Evolutionary conservation across 2,329 filamentous ascomycete species (phyloP).

Genomic region (Fusarium burgessii): DNA sequence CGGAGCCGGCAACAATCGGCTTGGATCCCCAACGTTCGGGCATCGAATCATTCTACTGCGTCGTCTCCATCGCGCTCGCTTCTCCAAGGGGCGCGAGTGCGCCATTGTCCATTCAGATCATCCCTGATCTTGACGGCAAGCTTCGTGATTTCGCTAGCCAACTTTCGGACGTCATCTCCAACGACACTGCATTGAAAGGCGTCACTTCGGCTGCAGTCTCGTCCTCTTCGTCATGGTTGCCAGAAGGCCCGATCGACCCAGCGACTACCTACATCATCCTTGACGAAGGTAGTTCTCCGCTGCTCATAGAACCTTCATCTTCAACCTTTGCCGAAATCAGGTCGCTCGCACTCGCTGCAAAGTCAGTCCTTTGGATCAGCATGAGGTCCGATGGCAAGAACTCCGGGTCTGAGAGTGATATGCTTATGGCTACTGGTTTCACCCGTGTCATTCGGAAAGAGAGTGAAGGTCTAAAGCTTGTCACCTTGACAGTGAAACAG

Average conservation of each 20-base stretch:
- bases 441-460: slow-evolving; percentile 41
- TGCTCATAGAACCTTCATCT: slow-evolving; percentile 7
- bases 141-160: not conserved
- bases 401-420: not conserved
- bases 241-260: not conserved
- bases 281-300: slow-evolving; percentile 9
- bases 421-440: slow-evolving; percentile 32
- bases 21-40: not conserved
- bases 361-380: slow-evolving; percentile 27
- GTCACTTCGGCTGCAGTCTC: not conserved
- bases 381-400: not conserved
- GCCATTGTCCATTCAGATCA: not conserved
- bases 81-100: not conserved
- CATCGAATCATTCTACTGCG: not conserved
- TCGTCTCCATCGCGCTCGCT: not conserved
- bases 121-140: not conserved
- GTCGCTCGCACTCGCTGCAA: slow-evolving; percentile 4
- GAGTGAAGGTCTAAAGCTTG: slow-evolving; percentile 11
- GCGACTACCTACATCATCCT: slow-evolving; percentile 22
- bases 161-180: not conserved
- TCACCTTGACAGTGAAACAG: not conserved
- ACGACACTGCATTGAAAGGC: not conserved
- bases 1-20: not conserved
- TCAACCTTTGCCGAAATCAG: slow-evolving; percentile 15
- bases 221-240: not conserved